These are phyloP conservation scores for Penicillium simplicissimum DNA, from an alignment of 495 filamentous ascomycete genomes.

Conservation along the genomic window DNA sequence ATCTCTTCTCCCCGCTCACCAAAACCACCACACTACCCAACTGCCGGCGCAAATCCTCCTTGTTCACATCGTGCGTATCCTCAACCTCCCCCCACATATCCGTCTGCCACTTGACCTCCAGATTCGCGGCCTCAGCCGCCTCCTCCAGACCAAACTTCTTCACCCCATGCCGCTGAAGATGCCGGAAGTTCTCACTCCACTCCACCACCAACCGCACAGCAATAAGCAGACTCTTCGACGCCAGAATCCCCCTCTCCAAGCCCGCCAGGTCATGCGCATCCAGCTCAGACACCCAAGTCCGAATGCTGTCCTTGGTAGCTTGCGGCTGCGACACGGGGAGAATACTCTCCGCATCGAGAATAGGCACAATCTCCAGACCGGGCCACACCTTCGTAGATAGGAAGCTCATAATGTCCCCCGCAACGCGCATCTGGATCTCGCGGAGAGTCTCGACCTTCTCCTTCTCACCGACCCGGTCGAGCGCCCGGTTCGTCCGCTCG, in stretches of 20 bases:
- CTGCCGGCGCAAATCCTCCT: slow-evolving; percentile 86
- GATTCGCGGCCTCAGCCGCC: slow-evolving; percentile 71
- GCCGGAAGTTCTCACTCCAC: slow-evolving; percentile 76
- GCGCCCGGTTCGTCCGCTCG: slow-evolving; percentile 41
- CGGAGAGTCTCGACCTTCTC: slow-evolving; percentile 56
- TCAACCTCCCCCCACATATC: slow-evolving; percentile 94
- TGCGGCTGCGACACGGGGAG: slow-evolving; percentile 69
- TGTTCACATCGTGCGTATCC: slow-evolving; percentile 96
- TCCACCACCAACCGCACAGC: slow-evolving; percentile 77
- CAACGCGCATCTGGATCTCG: slow-evolving; percentile 66
- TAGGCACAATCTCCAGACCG: slow-evolving; percentile 71
- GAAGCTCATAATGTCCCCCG: slow-evolving; percentile 66
- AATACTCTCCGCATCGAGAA: slow-evolving; percentile 72
- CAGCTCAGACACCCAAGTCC: slow-evolving; percentile 74
- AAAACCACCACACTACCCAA: slow-evolving; percentile 82
- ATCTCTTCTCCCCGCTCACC: slow-evolving; percentile 59
- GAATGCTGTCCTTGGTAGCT: slow-evolving; percentile 71
- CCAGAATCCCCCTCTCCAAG: slow-evolving; percentile 78
- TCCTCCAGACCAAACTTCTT: slow-evolving; percentile 56
- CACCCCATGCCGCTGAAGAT: slow-evolving; percentile 33
- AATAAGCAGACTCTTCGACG: slow-evolving; percentile 80
- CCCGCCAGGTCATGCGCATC: slow-evolving; percentile 78
- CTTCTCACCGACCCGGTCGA: slow-evolving; percentile 33
- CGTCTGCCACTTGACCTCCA: slow-evolving; percentile 92
- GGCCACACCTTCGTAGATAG: slow-evolving; percentile 81